These are phyloP conservation scores for Chalara sp. DNA, from an alignment of 2,329 filamentous ascomycete genomes.

Conservation along the genomic window DNA sequence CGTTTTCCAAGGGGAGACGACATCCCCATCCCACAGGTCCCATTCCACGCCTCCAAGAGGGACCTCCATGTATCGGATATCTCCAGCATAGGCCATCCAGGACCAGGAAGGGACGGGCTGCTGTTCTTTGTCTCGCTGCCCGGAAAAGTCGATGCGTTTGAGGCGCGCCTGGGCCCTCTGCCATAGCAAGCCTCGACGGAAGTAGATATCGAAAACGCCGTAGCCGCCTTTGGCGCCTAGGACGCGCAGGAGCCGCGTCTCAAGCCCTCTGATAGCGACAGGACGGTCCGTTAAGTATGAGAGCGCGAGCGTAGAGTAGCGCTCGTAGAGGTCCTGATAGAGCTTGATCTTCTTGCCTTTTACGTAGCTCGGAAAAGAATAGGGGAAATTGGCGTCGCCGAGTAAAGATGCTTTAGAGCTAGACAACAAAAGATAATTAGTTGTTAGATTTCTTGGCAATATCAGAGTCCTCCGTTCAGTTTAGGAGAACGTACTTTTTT, in stretches of 20 bases:
- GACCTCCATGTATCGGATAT: conserved; percentile 22
- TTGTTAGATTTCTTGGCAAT: neutral
- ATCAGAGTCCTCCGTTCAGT: neutral
- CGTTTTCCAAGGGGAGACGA: neutral
- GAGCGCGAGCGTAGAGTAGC: neutral
- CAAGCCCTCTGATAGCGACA: neutral
- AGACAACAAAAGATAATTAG: neutral
- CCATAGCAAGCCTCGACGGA: neutral
- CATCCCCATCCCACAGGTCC: neutral
- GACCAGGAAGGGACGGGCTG: conserved; percentile 26
- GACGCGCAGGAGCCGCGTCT: neutral
- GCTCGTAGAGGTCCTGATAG: neutral
- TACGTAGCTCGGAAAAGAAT: conserved; percentile 2
- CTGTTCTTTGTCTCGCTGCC: neutral
- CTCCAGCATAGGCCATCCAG: conserved; percentile 30
- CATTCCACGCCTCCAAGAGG: conserved; percentile 11
- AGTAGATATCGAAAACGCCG: neutral
- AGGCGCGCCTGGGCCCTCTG: neutral
- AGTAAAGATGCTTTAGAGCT: neutral
- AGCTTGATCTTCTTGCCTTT: neutral
- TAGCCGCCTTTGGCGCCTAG: neutral
- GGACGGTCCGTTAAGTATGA: neutral
- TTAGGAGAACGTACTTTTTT: neutral
- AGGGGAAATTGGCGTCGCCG: conserved; percentile 1
- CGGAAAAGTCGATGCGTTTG: neutral